Percentiles rank a stretch among this genome's conserved stretches.
These are phyloP conservation scores for Ailanthus altissimus DNA, from an alignment of 345 rosid species.

Conservation along the genomic window DNA sequence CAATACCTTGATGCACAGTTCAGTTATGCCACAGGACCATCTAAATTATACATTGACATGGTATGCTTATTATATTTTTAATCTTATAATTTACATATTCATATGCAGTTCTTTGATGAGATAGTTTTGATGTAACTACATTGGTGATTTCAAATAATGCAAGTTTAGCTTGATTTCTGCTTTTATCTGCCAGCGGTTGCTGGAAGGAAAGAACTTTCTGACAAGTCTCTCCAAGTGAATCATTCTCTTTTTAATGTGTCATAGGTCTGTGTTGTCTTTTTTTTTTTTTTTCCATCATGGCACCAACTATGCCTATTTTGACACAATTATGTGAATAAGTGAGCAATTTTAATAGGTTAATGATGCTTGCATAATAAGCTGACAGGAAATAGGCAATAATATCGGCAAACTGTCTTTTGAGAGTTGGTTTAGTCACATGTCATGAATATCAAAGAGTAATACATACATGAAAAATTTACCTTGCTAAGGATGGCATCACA, in stretches of 20 bases:
- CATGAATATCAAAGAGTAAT: neutral
- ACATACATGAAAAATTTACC: neutral
- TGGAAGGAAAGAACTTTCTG: neutral
- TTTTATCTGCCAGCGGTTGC: neutral
- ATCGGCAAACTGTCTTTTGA: neutral
- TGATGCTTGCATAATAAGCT: neutral
- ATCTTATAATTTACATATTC: neutral
- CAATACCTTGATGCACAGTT: constrained; percentile 76
- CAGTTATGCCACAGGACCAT: constrained; percentile 98
- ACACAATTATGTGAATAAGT: neutral
- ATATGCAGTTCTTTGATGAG: neutral
- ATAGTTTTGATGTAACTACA: neutral
- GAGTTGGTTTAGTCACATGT: neutral
- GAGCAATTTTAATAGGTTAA: too few relatives aligned
- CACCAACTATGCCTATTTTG: neutral
- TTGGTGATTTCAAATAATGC: neutral
- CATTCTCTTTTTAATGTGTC: neutral
- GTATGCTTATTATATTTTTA: constrained; percentile 39
- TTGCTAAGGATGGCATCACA: neutral
- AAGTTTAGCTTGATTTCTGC: neutral
- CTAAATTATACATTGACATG: constrained; percentile 89
- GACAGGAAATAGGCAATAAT: neutral
- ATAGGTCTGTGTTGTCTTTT: neutral
- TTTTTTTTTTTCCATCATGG: neutral
- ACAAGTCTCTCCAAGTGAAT: neutral